These are phyloP conservation scores for Eurotiales sp. DNA, from an alignment of 2,329 filamentous ascomycete species.

Conservation along the genomic window DNA sequence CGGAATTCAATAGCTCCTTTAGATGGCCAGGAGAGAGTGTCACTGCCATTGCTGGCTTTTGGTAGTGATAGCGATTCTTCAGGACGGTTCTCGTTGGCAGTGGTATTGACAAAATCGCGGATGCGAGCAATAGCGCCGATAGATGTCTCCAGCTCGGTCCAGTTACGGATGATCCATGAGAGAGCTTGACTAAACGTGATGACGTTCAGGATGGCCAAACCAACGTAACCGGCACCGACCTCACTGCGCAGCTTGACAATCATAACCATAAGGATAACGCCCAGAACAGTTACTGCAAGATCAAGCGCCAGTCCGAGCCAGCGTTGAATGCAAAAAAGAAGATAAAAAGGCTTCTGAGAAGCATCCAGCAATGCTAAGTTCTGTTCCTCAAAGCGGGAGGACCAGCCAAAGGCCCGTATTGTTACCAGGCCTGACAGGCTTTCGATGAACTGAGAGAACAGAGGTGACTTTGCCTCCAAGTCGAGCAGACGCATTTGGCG, in stretches of 20 bases:
- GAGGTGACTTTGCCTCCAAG: slow-evolving; percentile 57
- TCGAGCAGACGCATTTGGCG: slow-evolving; percentile 59
- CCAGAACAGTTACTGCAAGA: slow-evolving; percentile 48
- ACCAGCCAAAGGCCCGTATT: slow-evolving; percentile 56
- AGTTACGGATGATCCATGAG: slow-evolving; percentile 48
- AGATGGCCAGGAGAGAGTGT: slow-evolving; percentile 41
- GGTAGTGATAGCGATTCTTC: neutral
- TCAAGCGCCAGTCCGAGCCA: slow-evolving; percentile 55
- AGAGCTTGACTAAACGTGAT: slow-evolving; percentile 52
- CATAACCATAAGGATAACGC: slow-evolving; percentile 47
- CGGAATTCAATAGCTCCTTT: slow-evolving; percentile 42
- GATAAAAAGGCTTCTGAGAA: slow-evolving; percentile 56
- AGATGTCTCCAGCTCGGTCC: slow-evolving; percentile 57
- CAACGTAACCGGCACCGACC: slow-evolving; percentile 48
- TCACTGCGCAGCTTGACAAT: slow-evolving; percentile 44
- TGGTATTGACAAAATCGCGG: slow-evolving; percentile 47
- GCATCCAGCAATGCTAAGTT: slow-evolving; percentile 50
- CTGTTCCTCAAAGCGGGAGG: slow-evolving; percentile 38
- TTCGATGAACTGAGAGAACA: slow-evolving; percentile 57
- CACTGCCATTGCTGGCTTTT: slow-evolving; percentile 30
- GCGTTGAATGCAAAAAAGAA: slow-evolving; percentile 55
- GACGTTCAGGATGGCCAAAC: slow-evolving; percentile 52
- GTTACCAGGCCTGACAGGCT: slow-evolving; percentile 54
- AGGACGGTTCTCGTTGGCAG: slow-evolving; percentile 18
- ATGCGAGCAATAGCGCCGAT: slow-evolving; percentile 56